A percentile compares a stretch with the other conserved stretches of the same genome.
These are phyloP conservation scores for Aschersonia sp. DNA, from an alignment of 2,329 filamentous ascomycete genomes.

Conservation along the genomic window DNA sequence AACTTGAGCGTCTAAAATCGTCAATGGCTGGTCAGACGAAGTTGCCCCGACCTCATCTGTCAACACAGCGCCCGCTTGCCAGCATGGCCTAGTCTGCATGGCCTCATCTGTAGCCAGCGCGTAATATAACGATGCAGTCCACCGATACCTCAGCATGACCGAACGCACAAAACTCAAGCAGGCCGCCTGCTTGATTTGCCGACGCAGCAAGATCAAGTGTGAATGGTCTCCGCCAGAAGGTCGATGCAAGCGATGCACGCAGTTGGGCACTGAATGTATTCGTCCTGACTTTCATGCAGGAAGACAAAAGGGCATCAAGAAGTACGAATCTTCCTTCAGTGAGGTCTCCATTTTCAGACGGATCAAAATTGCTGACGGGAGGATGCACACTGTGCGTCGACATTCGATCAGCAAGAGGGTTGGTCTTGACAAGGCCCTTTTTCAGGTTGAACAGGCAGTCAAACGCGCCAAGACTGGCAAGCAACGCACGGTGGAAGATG, in stretches of 20 bases:
- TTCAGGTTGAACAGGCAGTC: slow-evolving; percentile 58
- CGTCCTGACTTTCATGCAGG: slow-evolving; percentile 61
- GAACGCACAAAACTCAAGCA: slow-evolving; percentile 15
- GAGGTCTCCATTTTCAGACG: neutral
- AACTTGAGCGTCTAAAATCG: no score
- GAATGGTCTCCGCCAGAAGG: slow-evolving; percentile 36
- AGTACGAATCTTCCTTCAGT: slow-evolving; percentile 29
- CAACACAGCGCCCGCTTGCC: no score
- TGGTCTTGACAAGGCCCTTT: slow-evolving; percentile 59
- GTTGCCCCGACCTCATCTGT: no score
- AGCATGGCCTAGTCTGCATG: no score
- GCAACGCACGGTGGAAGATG: slow-evolving; percentile 26
- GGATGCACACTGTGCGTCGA: neutral
- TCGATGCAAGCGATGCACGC: slow-evolving; percentile 46
- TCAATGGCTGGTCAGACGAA: no score
- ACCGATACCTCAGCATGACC: neutral
- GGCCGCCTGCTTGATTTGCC: slow-evolving; percentile 48
- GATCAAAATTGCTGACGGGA: neutral
- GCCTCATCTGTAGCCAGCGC: no score
- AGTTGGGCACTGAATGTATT: slow-evolving; percentile 45
- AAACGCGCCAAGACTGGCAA: slow-evolving; percentile 34
- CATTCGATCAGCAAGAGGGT: slow-evolving; percentile 46
- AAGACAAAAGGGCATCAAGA: slow-evolving; percentile 62
- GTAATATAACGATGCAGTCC: no score
- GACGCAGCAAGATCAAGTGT: slow-evolving; percentile 55